Conservation (phyloP, 257 asterid species). For the Dorcoceras hygrometricum region DNA sequence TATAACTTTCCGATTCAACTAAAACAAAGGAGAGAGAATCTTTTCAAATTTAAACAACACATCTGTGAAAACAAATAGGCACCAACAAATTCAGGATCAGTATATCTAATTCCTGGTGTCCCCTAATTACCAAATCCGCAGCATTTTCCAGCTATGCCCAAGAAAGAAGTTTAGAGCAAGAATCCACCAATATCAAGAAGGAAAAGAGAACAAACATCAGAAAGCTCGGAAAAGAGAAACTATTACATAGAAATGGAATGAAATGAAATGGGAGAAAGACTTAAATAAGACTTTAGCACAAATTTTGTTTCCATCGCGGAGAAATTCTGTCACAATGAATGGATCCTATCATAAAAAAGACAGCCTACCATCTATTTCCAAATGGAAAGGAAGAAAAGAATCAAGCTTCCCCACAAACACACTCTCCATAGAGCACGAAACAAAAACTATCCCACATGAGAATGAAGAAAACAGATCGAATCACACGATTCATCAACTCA, state of each 20-base stretch:
- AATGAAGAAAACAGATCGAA: conserved; percentile 28
- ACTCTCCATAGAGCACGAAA: not conserved
- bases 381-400: conserved; percentile 14
- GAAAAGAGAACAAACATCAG: conserved; percentile 16
- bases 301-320: conserved; percentile 4
- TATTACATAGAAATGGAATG: not conserved
- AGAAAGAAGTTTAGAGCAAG: conserved; percentile 27
- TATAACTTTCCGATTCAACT: not conserved
- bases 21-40: not conserved
- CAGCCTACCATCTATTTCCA: conserved; percentile 29
- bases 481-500: conserved; percentile 27
- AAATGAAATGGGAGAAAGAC: conserved; percentile 4
- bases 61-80: not conserved
- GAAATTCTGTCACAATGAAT: not conserved
- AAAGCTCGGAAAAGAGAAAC: conserved; percentile 1
- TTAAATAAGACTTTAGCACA: conserved; percentile 5
- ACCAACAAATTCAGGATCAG: not conserved
- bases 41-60: not conserved
- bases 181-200: conserved; percentile 25
- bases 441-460: conserved; percentile 21
- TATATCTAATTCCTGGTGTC: conserved; percentile 2
- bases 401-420: conserved; percentile 12
- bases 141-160: conserved; percentile 30
- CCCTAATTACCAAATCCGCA: conserved; percentile 23
- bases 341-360: conserved; percentile 22